Percentiles rank a stretch among this genome's conserved stretches.
Conservation (phyloP, 2,329 filamentous ascomycete genomes). For the Claviceps capensis region DNA sequence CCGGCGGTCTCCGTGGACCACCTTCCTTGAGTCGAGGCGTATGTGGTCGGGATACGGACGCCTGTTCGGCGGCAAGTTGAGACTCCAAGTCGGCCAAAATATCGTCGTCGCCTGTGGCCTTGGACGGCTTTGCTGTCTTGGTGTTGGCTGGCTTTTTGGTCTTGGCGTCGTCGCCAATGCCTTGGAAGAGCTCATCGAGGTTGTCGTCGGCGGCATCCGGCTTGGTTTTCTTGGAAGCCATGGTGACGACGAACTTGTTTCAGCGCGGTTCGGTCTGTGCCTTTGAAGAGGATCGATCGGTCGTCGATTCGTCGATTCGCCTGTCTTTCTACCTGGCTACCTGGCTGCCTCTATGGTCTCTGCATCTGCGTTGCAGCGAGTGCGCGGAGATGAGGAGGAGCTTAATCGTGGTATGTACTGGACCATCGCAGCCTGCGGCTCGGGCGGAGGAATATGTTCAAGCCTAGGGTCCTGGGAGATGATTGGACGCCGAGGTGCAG, state of each 20-base stretch:
- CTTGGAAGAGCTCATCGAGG: conserved; percentile 51
- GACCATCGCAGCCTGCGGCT: neutral
- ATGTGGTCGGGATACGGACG: conserved; percentile 58
- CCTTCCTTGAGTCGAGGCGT: conserved; percentile 60
- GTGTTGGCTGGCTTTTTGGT: conserved; percentile 32
- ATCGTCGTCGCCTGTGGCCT: conserved; percentile 48
- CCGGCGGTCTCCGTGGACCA: conserved; percentile 29
- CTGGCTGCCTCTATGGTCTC: neutral
- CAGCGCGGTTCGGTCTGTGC: conserved; percentile 45
- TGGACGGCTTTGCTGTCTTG: conserved; percentile 32
- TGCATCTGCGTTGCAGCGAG: neutral
- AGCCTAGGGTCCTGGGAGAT: neutral
- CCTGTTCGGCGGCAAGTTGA: conserved; percentile 55
- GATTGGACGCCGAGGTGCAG: neutral
- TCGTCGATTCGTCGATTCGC: neutral
- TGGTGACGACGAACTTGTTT: conserved; percentile 22
- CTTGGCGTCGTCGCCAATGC: conserved; percentile 39
- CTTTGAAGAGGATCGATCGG: conserved; percentile 29
- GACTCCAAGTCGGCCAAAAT: conserved; percentile 74
- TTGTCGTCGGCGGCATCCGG: conserved; percentile 44
- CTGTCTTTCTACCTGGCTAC: neutral
- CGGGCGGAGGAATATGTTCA: neutral
- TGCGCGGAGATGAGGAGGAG: neutral
- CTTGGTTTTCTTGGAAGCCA: conserved; percentile 49
- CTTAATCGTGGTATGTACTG: neutral